Conservation (phyloP, 2,329 filamentous ascomycete genomes). For the Domatiomyces catenatus region DNA sequence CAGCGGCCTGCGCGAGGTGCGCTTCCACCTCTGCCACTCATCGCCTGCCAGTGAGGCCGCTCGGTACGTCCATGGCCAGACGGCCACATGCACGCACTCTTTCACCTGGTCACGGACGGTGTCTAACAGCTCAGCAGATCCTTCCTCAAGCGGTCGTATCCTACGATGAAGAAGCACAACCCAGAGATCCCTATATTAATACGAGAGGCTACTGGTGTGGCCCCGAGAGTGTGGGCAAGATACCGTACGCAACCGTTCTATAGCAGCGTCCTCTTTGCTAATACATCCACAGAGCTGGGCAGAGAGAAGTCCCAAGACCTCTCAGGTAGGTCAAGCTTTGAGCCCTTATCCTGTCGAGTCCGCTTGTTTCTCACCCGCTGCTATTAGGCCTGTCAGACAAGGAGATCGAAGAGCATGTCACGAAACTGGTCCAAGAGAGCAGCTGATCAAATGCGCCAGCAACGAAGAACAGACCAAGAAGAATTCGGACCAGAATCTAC, state of each 20-base stretch:
- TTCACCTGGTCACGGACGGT: slow-evolving; percentile 1
- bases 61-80: slow-evolving; percentile 44
- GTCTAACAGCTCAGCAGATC: slow-evolving; percentile 40
- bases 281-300: slow-evolving; percentile 41
- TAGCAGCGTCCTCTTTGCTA: slow-evolving; percentile 7
- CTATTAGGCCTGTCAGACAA: slow-evolving; percentile 48
- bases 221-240: slow-evolving; percentile 78
- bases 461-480: not conserved
- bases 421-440: slow-evolving; percentile 41
- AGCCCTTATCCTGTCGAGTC: slow-evolving; percentile 7
- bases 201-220: slow-evolving; percentile 71
- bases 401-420: slow-evolving; percentile 54
- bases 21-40: slow-evolving; percentile 94
- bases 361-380: slow-evolving; percentile 3
- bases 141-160: slow-evolving; percentile 82
- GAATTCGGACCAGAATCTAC: slow-evolving; percentile 2
- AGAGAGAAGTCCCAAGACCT: slow-evolving; percentile 51
- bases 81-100: not conserved
- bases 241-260: slow-evolving; percentile 49
- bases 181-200: slow-evolving; percentile 86
- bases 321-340: slow-evolving; percentile 32
- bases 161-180: slow-evolving; percentile 99
- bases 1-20: slow-evolving; percentile 79
- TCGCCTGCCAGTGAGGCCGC: slow-evolving; percentile 77
- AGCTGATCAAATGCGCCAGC: not conserved